These are phyloP conservation scores for Coniochaeta pulveracea DNA, from an alignment of 2,329 filamentous ascomycete species.

Conservation along the genomic window DNA sequence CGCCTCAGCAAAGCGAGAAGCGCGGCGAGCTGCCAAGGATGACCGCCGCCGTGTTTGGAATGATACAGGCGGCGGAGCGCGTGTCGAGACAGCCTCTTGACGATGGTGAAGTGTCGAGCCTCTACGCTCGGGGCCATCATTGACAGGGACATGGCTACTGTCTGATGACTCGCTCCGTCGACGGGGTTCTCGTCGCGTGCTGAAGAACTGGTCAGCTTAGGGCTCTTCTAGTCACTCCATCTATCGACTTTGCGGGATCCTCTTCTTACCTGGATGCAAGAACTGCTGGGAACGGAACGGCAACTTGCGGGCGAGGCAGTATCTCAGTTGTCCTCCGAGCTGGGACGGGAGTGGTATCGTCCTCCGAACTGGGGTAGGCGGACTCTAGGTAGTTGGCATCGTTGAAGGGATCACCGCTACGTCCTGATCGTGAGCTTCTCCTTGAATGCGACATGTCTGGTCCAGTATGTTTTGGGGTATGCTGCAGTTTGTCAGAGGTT, in stretches of 20 bases:
- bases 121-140: neutral
- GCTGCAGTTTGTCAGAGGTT: no score
- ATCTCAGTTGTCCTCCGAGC: neutral
- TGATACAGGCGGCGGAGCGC: neutral
- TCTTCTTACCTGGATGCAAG: neutral
- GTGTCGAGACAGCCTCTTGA: neutral
- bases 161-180: neutral
- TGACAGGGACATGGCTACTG: neutral
- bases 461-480: no score
- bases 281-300: neutral
- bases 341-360: neutral
- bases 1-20: neutral
- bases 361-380: neutral
- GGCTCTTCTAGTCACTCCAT: neutral
- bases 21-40: neutral
- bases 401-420: conserved; percentile 1
- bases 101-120: neutral
- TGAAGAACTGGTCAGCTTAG: neutral
- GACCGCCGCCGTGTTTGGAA: neutral
- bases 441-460: neutral
- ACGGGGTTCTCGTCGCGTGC: neutral
- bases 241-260: neutral
- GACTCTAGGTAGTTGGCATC: conserved; percentile 1
- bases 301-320: neutral
- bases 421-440: neutral